Conservation (phyloP, 768 basidiomycete species). For the Pisolithus orientalis region DNA sequence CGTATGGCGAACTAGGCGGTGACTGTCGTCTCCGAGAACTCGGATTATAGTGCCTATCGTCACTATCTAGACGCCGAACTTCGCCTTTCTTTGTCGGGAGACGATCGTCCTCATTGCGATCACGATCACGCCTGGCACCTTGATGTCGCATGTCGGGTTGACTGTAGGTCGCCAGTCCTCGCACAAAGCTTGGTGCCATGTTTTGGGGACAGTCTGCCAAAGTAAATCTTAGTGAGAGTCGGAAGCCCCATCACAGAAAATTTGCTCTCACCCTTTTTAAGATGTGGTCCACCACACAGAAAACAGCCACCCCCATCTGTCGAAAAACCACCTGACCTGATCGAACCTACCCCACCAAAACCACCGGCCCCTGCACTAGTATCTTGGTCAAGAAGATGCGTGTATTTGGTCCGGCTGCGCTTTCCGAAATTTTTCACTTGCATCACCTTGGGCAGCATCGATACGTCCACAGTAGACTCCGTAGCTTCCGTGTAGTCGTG, state of each 20-base stretch:
- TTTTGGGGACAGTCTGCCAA: constrained; percentile 47
- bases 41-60: constrained; percentile 14
- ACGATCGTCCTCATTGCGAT: constrained; percentile 16
- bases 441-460: constrained; percentile 90
- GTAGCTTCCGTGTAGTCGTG: constrained; percentile 90
- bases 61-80: constrained; percentile 19
- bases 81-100: constrained; percentile 18
- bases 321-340: constrained; percentile 50
- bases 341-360: constrained; percentile 53
- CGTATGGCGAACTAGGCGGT: constrained; percentile 28
- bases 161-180: constrained; percentile 17
- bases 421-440: constrained; percentile 95
- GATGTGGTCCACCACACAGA: constrained; percentile 88
- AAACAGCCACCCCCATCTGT: constrained; percentile 75
- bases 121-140: constrained; percentile 32
- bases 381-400: constrained; percentile 92
- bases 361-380: constrained; percentile 63
- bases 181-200: constrained; percentile 30
- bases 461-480: constrained; percentile 81
- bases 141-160: constrained; percentile 27
- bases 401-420: constrained; percentile 90
- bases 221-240: constrained; percentile 4
- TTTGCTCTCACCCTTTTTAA: constrained; percentile 67
- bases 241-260: background rate
- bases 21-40: constrained; percentile 15